Conservation (phyloP, 2,329 filamentous ascomycete species). For the Nothophoma quercina region DNA sequence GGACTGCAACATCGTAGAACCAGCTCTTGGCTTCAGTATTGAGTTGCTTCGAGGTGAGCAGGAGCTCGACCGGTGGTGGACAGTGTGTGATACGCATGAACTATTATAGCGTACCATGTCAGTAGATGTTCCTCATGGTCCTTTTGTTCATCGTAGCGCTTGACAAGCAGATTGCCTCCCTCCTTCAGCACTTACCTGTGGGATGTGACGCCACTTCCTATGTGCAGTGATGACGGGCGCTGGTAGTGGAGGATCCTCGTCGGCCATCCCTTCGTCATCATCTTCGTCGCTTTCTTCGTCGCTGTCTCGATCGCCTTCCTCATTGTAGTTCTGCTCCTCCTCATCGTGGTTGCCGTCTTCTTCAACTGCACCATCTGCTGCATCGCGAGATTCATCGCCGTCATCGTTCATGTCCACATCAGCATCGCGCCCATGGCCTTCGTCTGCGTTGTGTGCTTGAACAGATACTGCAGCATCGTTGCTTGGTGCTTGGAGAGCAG, state of each 20-base stretch:
- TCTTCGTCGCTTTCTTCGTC: conserved; percentile 8
- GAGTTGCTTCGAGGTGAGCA: conserved; percentile 40
- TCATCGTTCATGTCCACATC: not conserved
- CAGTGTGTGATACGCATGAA: conserved; percentile 42
- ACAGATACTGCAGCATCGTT: too few species aligned
- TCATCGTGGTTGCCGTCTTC: conserved; percentile 11
- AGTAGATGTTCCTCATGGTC: not conserved
- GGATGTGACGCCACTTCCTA: conserved; percentile 45
- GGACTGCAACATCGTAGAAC: conserved; percentile 43
- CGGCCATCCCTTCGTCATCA: not conserved
- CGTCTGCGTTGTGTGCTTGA: too few species aligned
- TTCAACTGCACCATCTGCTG: not conserved
- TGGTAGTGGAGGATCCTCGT: conserved; percentile 11
- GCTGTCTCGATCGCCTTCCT: conserved; percentile 8
- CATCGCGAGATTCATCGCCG: not conserved
- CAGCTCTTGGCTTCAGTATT: conserved; percentile 40
- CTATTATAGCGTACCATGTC: conserved; percentile 10
- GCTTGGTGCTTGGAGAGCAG: too few species aligned
- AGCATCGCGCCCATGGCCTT: too few species aligned
- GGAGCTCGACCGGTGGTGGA: conserved; percentile 41
- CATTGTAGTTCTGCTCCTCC: conserved; percentile 1
- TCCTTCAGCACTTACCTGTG: conserved; percentile 13
- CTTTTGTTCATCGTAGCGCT: too few species aligned
- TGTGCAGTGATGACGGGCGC: conserved; percentile 23
- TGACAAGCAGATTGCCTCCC: too few species aligned